Percentiles rank a stretch among this genome's conserved stretches.
phyloP scores from a whole-genome alignment of 176 grass and related monocot genomes.

The Ananas comosus region DNA sequence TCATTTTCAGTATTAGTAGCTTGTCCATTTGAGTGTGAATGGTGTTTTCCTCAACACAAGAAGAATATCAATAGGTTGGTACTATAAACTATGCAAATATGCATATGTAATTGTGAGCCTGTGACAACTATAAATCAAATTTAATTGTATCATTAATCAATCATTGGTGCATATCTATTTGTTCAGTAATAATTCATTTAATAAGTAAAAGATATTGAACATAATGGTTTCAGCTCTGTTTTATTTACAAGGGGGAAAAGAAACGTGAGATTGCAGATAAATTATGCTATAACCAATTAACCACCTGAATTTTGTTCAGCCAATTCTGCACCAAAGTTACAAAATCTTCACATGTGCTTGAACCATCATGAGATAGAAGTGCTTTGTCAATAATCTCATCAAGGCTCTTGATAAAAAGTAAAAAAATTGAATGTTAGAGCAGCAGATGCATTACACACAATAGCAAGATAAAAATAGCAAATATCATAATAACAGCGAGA shows the following conservation, averaged over 20 bases:
- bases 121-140: too few species aligned
- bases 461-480: background rate
- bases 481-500: background rate
- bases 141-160: too few species aligned
- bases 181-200: background rate
- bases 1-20: too few species aligned
- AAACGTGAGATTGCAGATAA: background rate
- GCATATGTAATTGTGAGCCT: too few species aligned
- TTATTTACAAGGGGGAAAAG: background rate
- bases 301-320: conserved; percentile 70
- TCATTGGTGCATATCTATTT: background rate
- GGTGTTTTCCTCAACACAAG: too few species aligned
- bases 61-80: too few species aligned
- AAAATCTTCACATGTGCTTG: conserved; percentile 66
- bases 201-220: background rate
- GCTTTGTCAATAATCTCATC: conserved; percentile 61
- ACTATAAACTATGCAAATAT: too few species aligned
- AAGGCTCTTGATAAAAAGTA: conserved; percentile 19
- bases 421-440: background rate
- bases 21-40: too few species aligned
- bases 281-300: background rate
- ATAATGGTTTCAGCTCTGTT: background rate
- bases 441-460: background rate
- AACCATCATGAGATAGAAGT: conserved; percentile 57
- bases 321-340: conserved; percentile 52